Evolutionary conservation across 2,329 filamentous ascomycete species (phyloP), one percentile per base, ranked within the genome.

Genomic region (Colletotrichum filicis): DNA sequence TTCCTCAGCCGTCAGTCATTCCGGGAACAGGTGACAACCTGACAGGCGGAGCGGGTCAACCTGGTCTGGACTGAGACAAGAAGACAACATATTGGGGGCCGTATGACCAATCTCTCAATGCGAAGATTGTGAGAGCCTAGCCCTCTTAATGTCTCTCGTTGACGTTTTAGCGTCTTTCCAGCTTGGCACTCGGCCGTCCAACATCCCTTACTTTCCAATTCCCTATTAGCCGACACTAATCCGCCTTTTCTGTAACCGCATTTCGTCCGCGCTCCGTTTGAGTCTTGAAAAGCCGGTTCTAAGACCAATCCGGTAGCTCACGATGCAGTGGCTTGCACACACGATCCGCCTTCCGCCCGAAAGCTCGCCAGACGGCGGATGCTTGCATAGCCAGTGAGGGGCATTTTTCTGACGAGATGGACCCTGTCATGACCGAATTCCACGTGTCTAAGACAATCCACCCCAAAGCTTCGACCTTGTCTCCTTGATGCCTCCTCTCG

Each of bases 21-120:
- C 71, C 66, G 71, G 46, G 66, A 70, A 66, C 71, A 71, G 71
- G n/a, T 42, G 16, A 42, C 37, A 42, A 35, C 32, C 11, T 35
- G 53, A 49, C 53, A 49, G 14, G 55, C 26, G 26, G 24, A 57
- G 55, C 9, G 7, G 49, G 9, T 52, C 58, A 72, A 35, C 1
- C n/a, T 11, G 14, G 16, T 2, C n/a, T 11, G 9, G 19, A 24
- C 35, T 49, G 56, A 61, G 60, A 71, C 66, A 73, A 60, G 49
- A 35, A 65, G 66, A 66, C 26, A 66, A 65, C 59, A 56, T 61
- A 58, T 49, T 53, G 66, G 69, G 53, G 69, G 66, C 70, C 46
- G 59, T 46, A 69, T 16, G 14, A 62, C 26, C 22, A 59, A 32
- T 55, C 16, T 69, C 24, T 35, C 55, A 60, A 42, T 9, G 22